Base-by-base conservation (phyloP, 2,329 filamentous ascomycete genomes). In the Aureobasidium sp. region DNA sequence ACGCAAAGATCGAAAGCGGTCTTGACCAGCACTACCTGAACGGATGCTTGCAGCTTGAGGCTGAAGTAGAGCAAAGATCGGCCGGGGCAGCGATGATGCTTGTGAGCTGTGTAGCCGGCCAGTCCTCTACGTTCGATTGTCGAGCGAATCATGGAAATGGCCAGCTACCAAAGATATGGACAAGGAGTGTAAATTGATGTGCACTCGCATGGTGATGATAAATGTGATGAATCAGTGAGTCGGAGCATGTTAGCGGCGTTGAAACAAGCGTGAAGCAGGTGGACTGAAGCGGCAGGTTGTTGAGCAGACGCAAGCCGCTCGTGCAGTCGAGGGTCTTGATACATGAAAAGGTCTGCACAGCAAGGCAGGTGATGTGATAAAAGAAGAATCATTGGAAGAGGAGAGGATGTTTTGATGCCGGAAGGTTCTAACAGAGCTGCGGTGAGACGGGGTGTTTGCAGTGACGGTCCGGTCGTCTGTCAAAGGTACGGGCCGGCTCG, bases 1-100 rank as follows among this genome's bases (percentile, higher is more conserved):
- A 56, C 25, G 53, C 53, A 45, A 27, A 27, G 37, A 42, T 41
- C 37, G 15, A 29, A 42, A 42, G 51, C 48, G 37, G 34, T 2
- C 31, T 55, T 31, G 52, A 41, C 25, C 25, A 56, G 53, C 53
- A 22, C 22, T 22, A 42, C 39, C 45, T 34, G 53, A 45, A 45
- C 53, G 53, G 53, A 12, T 56, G 39, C 11, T 56, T 56, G 53
- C 53, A 56, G 53, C 11, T 22, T 56, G 53, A 42, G 53, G 53
- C 53, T 44, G 27, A 42, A 31, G 39, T 22, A 17, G 44, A n/a
- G 52, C 15, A 17, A 56, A n/a, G 52, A 55, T 44, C 37, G 25
- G 15, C 53, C 39, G 5, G 29, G 17, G 39, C 29, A n/a, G 34
- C 29, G 36, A 29, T 17, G 36, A n/a, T 41, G 51, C 14, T 41